These are phyloP conservation scores for Agrocybe pediades DNA, from an alignment of 768 basidiomycete species.

Conservation along the genomic window DNA sequence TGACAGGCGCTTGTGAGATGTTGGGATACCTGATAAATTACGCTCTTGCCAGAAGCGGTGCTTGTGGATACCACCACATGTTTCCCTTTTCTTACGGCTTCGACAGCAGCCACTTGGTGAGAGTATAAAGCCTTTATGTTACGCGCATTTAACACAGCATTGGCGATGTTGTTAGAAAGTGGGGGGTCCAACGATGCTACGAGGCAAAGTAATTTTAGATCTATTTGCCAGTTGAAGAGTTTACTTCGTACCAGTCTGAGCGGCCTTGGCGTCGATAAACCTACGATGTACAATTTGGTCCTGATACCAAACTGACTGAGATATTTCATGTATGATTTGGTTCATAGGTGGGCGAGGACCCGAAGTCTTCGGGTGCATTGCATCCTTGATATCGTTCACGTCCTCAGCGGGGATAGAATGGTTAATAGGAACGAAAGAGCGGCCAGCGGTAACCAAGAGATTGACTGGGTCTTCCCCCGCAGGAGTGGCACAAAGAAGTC, in stretches of 20 bases:
- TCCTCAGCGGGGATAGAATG: slow-evolving; percentile 32
- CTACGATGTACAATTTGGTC: slow-evolving; percentile 67
- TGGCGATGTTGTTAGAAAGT: slow-evolving; percentile 55
- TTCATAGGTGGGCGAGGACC: slow-evolving; percentile 56
- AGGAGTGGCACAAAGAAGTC: slow-evolving; percentile 58
- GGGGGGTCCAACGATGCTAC: slow-evolving; percentile 53
- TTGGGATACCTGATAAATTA: slow-evolving; percentile 73
- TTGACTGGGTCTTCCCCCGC: slow-evolving; percentile 59
- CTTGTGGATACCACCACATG: slow-evolving; percentile 89
- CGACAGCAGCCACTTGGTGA: slow-evolving; percentile 73
- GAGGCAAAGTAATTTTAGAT: not conserved
- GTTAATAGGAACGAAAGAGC: slow-evolving; percentile 71
- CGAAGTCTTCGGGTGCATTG: slow-evolving; percentile 29
- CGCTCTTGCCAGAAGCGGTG: slow-evolving; percentile 88
- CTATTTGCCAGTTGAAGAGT: not conserved
- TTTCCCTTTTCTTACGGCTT: slow-evolving; percentile 53
- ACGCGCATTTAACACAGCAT: slow-evolving; percentile 58
- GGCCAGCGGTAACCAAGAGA: slow-evolving; percentile 67
- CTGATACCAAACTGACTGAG: slow-evolving; percentile 62
- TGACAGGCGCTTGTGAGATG: not conserved
- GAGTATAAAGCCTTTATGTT: slow-evolving; percentile 68
- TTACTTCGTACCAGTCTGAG: slow-evolving; percentile 46
- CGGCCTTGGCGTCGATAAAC: slow-evolving; percentile 53
- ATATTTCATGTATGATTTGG: slow-evolving; percentile 58
- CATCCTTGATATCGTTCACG: slow-evolving; percentile 32